Evolutionary conservation across 2,329 filamentous ascomycete genomes (phyloP), one percentile per base, ranked within the genome.

Genomic region (Verticillium alfalfae): DNA sequence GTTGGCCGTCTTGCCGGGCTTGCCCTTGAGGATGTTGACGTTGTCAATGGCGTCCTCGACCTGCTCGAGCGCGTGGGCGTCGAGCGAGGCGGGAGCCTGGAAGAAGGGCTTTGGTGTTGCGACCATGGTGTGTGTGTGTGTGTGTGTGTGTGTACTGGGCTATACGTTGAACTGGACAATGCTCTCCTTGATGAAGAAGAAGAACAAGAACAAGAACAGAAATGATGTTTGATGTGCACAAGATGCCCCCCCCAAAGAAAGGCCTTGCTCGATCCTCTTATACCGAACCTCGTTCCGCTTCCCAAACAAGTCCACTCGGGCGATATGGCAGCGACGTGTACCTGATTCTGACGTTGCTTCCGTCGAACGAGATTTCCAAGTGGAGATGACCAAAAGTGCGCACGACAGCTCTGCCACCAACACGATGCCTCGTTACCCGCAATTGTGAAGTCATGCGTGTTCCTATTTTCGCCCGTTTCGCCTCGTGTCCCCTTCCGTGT

Each of bases 21-120:
- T 66, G 54, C 70, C 75, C 69, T 83, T 84, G 66, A 84, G 74
- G 57, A 78, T 73, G 70, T 86, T 85, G 70, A 85, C 79, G n/a
- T 79, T 75, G 70, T 86, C 83, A 60, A 84, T 83, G 67, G 78
- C 71, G 65, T 78, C 77, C 7, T 78, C 79, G 16, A 73, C 71
- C 39, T 71, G 70, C 67, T 84, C 81, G 54, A 86, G 76, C 52
- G 68, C 71, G 58, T 70, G 66, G 49, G 71, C 69, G 60, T 64
- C 55, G 54, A 56, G 61, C 26, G 26, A 31, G 26, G 26, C 26
- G 41, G 63, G 64, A 57, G 56, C 63, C 34, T 54, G 45, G 45
- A 59, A 59, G 58, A 65, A 61, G 54, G 60, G n/a, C 52, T 59
- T 62, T 34, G 63, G 67, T 64, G 64, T 34, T 18, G 58, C 45